Evolutionary conservation across 1,139 yeast species (phyloP).

Genomic region (Lipomyces yarrowii): DNA sequence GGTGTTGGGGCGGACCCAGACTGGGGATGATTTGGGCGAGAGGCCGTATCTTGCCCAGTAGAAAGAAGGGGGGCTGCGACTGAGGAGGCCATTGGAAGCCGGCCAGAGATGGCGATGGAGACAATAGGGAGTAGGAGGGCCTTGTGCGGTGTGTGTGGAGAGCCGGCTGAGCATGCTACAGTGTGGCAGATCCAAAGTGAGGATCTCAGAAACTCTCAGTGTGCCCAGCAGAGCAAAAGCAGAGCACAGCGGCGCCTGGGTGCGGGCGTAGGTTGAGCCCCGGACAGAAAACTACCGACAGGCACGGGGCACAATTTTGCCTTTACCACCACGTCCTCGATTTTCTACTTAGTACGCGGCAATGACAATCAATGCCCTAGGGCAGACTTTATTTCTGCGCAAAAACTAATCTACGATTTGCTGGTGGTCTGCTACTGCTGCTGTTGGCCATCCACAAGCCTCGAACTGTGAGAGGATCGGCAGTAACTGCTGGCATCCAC

Average conservation of each 20-base stretch:
- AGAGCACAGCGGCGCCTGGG: neutral
- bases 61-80: neutral
- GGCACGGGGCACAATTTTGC: neutral
- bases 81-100: slow-evolving; percentile 2
- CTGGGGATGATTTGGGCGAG: neutral
- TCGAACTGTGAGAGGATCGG: too few relatives aligned
- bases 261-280: neutral
- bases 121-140: neutral
- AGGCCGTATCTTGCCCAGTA: neutral
- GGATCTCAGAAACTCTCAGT: neutral
- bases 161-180: neutral
- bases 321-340: too few relatives aligned
- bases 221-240: neutral
- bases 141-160: neutral
- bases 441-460: too few relatives aligned
- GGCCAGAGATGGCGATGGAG: neutral
- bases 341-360: too few relatives aligned
- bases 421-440: too few relatives aligned
- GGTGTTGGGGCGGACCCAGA: neutral
- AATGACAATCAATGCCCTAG: too few relatives aligned
- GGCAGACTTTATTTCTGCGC: too few relatives aligned
- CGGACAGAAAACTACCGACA: neutral
- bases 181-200: neutral
- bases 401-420: too few relatives aligned
- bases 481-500: too few relatives aligned